A percentile compares a stretch with the other conserved stretches of the same genome.
These are phyloP conservation scores for Naganishia onofrii DNA, from an alignment of 768 basidiomycete genomes.

Conservation along the genomic window DNA sequence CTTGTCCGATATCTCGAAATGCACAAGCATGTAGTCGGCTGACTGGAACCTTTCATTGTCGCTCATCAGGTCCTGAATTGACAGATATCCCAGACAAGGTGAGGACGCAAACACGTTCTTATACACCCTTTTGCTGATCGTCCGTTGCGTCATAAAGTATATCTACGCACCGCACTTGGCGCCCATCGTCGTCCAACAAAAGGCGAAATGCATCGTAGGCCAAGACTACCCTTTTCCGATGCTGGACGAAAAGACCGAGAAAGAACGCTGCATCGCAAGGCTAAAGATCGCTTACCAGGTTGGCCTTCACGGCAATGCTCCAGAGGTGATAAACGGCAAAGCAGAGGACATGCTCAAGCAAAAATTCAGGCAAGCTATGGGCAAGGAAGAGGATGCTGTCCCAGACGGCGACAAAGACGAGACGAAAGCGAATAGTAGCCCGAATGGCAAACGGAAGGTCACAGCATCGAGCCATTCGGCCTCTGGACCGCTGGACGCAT, in stretches of 20 bases:
- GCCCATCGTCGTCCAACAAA: constrained; percentile 45
- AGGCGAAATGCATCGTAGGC: constrained; percentile 53
- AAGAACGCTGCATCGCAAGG: constrained; percentile 44
- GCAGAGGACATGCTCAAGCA: constrained; percentile 40
- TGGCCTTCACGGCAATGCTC: constrained; percentile 47
- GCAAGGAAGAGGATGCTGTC: constrained; percentile 23
- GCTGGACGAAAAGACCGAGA: constrained; percentile 50
- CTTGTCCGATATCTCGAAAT: no score
- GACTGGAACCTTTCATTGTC: no score
- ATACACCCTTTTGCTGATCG: background rate
- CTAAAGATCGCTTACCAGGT: constrained; percentile 50
- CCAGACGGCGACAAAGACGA: constrained; percentile 27
- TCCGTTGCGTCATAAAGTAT: constrained; percentile 36
- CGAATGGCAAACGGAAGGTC: constrained; percentile 15
- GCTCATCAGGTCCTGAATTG: constrained; percentile 53
- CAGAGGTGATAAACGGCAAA: constrained; percentile 48
- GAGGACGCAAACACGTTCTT: constrained; percentile 11
- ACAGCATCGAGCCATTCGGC: background rate
- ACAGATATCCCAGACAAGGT: constrained; percentile 53
- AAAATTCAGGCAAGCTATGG: constrained; percentile 40
- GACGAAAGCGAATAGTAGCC: constrained; percentile 27
- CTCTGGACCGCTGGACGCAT: constrained; percentile 27
- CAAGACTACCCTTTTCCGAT: constrained; percentile 52
- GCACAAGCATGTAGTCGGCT: no score
- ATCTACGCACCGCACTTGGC: constrained; percentile 53